phyloP scores from a whole-genome alignment of 208 protist genomes.

The Acanthamoeba rhysodes region DNA sequence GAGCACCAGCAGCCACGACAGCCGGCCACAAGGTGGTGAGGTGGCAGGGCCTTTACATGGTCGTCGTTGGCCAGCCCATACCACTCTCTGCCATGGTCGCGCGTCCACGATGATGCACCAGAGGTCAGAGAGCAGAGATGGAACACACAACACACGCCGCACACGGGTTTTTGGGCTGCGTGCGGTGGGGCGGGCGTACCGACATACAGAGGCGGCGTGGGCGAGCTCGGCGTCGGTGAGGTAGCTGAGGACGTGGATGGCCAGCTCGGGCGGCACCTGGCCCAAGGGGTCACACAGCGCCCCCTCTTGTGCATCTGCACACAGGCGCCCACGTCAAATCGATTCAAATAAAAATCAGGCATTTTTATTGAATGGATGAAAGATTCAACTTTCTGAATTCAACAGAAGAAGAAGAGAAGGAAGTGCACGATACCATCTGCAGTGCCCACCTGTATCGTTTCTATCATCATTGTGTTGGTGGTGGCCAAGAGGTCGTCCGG shows the following conservation, averaged over 20 bases:
- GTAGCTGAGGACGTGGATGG: constrained; percentile 3
- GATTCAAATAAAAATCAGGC: no score
- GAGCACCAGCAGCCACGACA: no score
- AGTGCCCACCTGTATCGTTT: no score
- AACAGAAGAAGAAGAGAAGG: no score
- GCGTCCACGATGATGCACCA: no score
- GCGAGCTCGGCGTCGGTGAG: background rate
- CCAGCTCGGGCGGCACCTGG: background rate
- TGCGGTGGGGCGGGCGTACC: background rate
- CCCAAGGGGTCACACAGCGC: background rate
- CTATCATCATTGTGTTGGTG: no score
- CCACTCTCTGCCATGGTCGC: background rate
- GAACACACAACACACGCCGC: no score
- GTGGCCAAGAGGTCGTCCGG: no score
- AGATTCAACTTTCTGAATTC: no score
- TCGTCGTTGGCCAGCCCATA: constrained; percentile 39
- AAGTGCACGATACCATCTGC: no score
- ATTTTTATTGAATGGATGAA: background rate
- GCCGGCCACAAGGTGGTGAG: background rate
- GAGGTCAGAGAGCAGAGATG: no score
- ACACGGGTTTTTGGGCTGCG: background rate
- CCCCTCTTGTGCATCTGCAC: background rate
- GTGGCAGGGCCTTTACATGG: background rate
- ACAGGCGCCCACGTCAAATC: no score
- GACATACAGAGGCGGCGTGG: background rate